These are phyloP conservation scores for Paramyrothecium sp. DNA, from an alignment of 2,329 filamentous ascomycete species.

Conservation along the genomic window DNA sequence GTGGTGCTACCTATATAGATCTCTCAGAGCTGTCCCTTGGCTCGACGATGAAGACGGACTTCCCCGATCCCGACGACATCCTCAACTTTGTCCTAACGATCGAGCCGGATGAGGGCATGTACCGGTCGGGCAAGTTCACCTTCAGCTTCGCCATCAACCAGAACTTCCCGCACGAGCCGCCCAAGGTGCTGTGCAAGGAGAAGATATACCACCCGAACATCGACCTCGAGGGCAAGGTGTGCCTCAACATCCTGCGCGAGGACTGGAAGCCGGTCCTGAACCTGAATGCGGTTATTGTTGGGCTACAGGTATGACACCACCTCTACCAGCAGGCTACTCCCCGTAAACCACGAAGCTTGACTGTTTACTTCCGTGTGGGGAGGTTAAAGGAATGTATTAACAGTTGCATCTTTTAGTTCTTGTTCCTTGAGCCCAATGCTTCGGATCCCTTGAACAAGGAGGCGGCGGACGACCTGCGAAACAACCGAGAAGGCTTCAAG, in stretches of 20 bases:
- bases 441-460: conserved; percentile 98
- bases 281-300: conserved; percentile 93
- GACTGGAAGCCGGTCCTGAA: conserved; percentile 99
- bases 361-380: background rate
- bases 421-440: conserved; percentile 97
- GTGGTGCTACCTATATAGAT: conserved; percentile 47
- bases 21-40: conserved; percentile 78
- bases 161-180: conserved; percentile 95
- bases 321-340: background rate
- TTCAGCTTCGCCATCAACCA: conserved; percentile 93
- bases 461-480: conserved; percentile 86
- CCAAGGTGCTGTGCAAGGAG: conserved; percentile 94
- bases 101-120: conserved; percentile 82
- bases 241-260: conserved; percentile 93
- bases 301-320: conserved; percentile 65
- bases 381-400: conserved; percentile 13
- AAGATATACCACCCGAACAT: conserved; percentile 99
- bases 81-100: conserved; percentile 81
- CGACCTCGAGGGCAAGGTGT: conserved; percentile 95
- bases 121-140: conserved; percentile 82
- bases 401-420: conserved; percentile 57
- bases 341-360: background rate
- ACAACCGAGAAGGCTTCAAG: conserved; percentile 85
- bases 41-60: conserved; percentile 76
- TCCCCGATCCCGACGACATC: conserved; percentile 81